These are phyloP conservation scores for Debaryomyces tyrocola DNA, from an alignment of 805 yeast genomes.

Conservation along the genomic window DNA sequence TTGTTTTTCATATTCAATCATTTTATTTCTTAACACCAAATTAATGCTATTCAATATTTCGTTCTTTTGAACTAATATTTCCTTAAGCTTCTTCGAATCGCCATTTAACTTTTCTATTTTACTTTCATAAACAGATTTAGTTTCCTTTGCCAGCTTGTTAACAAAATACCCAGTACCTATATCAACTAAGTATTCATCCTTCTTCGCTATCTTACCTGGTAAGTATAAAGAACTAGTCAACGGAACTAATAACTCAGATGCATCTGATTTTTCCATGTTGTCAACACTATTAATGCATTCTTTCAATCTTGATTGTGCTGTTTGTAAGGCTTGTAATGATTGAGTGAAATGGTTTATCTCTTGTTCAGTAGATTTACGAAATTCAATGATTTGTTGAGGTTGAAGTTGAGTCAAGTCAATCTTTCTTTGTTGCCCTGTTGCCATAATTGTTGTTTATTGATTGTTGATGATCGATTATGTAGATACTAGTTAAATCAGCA, in stretches of 20 bases:
- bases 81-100: slow-evolving; percentile 73
- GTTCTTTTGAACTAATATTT: slow-evolving; percentile 73
- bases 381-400: slow-evolving; percentile 81
- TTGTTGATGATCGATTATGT: background rate
- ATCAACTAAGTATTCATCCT: slow-evolving; percentile 78
- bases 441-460: slow-evolving; percentile 4
- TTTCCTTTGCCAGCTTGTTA: slow-evolving; percentile 69
- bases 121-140: slow-evolving; percentile 67
- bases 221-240: slow-evolving; percentile 85
- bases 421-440: slow-evolving; percentile 15
- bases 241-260: slow-evolving; percentile 71
- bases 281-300: slow-evolving; percentile 78
- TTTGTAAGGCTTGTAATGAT: slow-evolving; percentile 77
- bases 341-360: slow-evolving; percentile 85
- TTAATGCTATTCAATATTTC: slow-evolving; percentile 64
- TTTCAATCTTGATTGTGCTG: slow-evolving; percentile 78
- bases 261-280: slow-evolving; percentile 41
- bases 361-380: slow-evolving; percentile 78
- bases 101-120: slow-evolving; percentile 71
- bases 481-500: background rate
- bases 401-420: slow-evolving; percentile 69
- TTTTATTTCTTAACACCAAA: slow-evolving; percentile 51
- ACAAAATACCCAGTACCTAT: slow-evolving; percentile 96
- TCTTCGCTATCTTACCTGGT: slow-evolving; percentile 73
- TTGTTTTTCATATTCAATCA: slow-evolving; percentile 45